phyloP scores from a whole-genome alignment of 169 alveolate genomes.

The Plasmodium cynomolgi region DNA sequence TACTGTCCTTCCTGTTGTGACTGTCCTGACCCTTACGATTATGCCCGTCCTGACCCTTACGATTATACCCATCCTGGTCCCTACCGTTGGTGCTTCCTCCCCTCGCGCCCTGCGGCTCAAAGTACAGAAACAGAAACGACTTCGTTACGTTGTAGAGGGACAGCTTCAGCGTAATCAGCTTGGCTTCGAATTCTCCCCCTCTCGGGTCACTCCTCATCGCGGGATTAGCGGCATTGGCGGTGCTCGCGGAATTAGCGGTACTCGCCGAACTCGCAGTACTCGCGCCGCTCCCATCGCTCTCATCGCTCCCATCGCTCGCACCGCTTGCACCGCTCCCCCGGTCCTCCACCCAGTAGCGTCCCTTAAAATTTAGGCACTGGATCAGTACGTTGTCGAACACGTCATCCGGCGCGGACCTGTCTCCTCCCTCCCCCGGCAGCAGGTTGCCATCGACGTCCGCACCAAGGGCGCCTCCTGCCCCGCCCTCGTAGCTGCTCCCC shows the following conservation, averaged over 20 bases:
- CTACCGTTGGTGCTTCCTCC: background rate
- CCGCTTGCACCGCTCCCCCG: background rate
- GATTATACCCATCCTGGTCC: background rate
- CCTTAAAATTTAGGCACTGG: conserved; percentile 49
- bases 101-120: conserved; percentile 11
- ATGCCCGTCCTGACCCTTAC: background rate
- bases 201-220: background rate
- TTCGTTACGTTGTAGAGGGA: conserved; percentile 33
- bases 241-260: background rate
- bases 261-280: background rate
- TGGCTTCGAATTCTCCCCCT: conserved; percentile 25
- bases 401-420: conserved; percentile 7
- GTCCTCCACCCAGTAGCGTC: conserved; percentile 7
- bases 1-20: background rate
- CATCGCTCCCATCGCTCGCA: background rate
- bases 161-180: conserved; percentile 50
- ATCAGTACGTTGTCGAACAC: conserved; percentile 24
- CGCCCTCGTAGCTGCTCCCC: background rate
- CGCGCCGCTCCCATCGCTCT: background rate
- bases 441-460: background rate
- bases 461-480: background rate
- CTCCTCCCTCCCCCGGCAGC: background rate
- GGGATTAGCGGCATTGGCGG: background rate
- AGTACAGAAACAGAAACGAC: conserved; percentile 36
- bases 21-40: too few species aligned